Conservation (phyloP, 2,329 filamentous ascomycete genomes). For the Diaporthe citriasiana region DNA sequence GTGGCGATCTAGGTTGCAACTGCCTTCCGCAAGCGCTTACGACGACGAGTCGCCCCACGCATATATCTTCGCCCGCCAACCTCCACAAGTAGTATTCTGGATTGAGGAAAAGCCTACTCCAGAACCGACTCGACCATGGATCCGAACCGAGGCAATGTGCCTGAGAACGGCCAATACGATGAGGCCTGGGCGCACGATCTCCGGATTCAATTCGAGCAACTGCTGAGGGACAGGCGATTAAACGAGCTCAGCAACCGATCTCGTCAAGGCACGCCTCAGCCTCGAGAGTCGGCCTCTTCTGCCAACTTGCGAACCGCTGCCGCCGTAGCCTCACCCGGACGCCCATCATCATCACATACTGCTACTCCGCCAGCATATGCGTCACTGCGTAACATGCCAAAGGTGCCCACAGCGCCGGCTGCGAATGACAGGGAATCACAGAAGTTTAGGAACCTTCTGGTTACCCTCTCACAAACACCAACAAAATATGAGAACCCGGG, state of each 20-base stretch:
- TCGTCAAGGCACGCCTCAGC: conserved; percentile 70
- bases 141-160: conserved; percentile 45
- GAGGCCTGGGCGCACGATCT: conserved; percentile 85
- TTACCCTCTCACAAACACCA: conserved; percentile 88
- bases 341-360: conserved; percentile 63
- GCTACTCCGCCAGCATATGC: conserved; percentile 63
- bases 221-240: conserved; percentile 88
- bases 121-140: conserved; percentile 50
- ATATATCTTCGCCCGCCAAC: conserved; percentile 24
- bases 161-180: conserved; percentile 64
- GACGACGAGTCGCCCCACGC: conserved; percentile 34
- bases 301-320: conserved; percentile 60
- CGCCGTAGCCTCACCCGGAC: conserved; percentile 54
- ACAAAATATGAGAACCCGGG: conserved; percentile 97
- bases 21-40: conserved; percentile 37
- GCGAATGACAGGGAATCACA: conserved; percentile 74
- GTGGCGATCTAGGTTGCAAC: conserved; percentile 34
- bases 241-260: conserved; percentile 81
- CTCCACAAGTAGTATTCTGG: background rate
- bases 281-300: conserved; percentile 64
- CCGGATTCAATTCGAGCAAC: conserved; percentile 86
- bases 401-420: conserved; percentile 79
- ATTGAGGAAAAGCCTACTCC: background rate
- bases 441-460: conserved; percentile 85
- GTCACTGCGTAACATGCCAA: conserved; percentile 64